Evolutionary conservation across 352 stramenopile genomes (phyloP).

Genomic region (Phytopythium sindhum): DNA sequence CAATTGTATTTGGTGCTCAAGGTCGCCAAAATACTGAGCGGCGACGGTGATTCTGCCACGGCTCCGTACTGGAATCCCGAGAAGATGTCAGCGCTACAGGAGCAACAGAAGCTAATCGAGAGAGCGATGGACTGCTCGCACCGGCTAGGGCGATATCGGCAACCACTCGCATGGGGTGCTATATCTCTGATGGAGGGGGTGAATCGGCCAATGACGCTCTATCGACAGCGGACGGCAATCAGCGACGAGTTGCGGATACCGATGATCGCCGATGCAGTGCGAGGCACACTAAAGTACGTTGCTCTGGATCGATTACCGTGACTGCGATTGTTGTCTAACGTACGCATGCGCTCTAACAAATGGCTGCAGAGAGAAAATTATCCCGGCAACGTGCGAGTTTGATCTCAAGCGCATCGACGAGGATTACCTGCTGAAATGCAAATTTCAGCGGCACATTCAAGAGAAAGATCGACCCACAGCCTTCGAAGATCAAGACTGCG

Average conservation of each 20-base stretch:
- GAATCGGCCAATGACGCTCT: constrained; percentile 54
- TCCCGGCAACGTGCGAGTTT: constrained; percentile 56
- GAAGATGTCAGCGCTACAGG: constrained; percentile 35
- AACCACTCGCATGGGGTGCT: constrained; percentile 60
- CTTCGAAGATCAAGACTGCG: neutral
- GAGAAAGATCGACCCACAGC: neutral
- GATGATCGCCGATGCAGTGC: constrained; percentile 46
- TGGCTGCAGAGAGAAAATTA: constrained; percentile 35
- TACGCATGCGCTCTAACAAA: neutral
- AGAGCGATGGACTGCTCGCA: constrained; percentile 35
- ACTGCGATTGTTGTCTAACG: neutral
- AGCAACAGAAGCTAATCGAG: constrained; percentile 62
- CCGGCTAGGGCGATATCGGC: constrained; percentile 48
- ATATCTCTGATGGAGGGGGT: constrained; percentile 40
- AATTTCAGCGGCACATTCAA: constrained; percentile 31
- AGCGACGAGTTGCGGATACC: constrained; percentile 57
- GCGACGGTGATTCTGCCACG: constrained; percentile 49
- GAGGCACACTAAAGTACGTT: constrained; percentile 49
- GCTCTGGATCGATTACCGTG: neutral
- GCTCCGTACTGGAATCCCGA: constrained; percentile 62
- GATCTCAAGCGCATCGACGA: constrained; percentile 47
- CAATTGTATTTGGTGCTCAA: constrained; percentile 66
- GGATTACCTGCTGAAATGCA: constrained; percentile 26
- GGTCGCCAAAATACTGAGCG: constrained; percentile 55
- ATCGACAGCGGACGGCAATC: constrained; percentile 53